These are phyloP conservation scores for Pythium periplocum DNA, from an alignment of 352 stramenopile genomes.

Conservation along the genomic window DNA sequence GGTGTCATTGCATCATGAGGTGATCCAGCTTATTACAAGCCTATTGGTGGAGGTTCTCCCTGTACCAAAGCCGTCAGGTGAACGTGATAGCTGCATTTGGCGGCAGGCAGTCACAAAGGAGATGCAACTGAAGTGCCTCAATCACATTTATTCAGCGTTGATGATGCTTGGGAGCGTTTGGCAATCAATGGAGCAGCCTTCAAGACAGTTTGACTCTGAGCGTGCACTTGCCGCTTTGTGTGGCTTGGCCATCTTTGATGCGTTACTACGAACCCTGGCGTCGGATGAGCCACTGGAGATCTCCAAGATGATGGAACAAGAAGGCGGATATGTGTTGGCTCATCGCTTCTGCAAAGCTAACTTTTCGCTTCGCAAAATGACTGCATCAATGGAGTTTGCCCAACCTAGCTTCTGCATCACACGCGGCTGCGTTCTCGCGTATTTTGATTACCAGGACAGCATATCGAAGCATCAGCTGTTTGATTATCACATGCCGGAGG, in stretches of 20 bases:
- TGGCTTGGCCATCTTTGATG: slow-evolving; percentile 76
- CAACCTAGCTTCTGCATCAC: slow-evolving; percentile 70
- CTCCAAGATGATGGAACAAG: slow-evolving; percentile 74
- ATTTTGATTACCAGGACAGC: slow-evolving; percentile 65
- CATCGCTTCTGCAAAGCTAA: slow-evolving; percentile 86
- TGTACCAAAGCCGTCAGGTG: slow-evolving; percentile 33
- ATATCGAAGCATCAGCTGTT: slow-evolving; percentile 67
- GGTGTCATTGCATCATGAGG: slow-evolving; percentile 85
- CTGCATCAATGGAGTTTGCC: slow-evolving; percentile 80
- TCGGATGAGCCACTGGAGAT: slow-evolving; percentile 72
- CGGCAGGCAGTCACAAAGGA: slow-evolving; percentile 61
- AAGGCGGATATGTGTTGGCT: slow-evolving; percentile 73
- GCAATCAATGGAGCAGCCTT: slow-evolving; percentile 86
- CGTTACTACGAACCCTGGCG: slow-evolving; percentile 72
- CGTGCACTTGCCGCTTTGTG: slow-evolving; percentile 74
- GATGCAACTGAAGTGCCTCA: slow-evolving; percentile 77
- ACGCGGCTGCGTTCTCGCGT: slow-evolving; percentile 68
- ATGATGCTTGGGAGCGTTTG: slow-evolving; percentile 82
- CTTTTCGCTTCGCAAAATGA: slow-evolving; percentile 67
- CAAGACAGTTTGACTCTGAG: slow-evolving; percentile 84
- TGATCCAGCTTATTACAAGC: slow-evolving; percentile 81
- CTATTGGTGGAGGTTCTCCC: slow-evolving; percentile 82
- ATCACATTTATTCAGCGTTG: slow-evolving; percentile 65
- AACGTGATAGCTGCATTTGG: slow-evolving; percentile 59
- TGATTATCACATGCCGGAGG: slow-evolving; percentile 86